A percentile compares a stretch with the other conserved stretches of the same genome.
Evolutionary conservation across 345 rosid species (phyloP).

Genomic region (Rhodamnia rubescens): DNA sequence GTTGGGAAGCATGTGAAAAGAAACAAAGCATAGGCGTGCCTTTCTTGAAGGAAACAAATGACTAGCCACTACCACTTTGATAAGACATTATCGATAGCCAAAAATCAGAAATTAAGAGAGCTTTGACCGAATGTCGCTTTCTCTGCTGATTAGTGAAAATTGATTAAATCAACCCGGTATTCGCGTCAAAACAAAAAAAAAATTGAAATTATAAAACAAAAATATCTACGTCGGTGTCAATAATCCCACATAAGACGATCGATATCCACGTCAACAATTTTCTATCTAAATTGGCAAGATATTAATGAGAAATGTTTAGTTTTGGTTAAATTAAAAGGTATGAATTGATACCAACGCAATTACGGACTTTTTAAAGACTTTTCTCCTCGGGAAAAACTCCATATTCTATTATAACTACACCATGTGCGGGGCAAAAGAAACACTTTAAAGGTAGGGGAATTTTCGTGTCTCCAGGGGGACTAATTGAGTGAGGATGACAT

Average conservation of each 20-base stretch:
- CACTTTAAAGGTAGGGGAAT: not conserved
- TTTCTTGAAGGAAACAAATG: constrained; percentile 17
- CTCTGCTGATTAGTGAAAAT: not conserved
- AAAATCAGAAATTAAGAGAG: constrained; percentile 2
- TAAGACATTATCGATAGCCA: constrained; percentile 1
- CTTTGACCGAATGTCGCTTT: constrained; percentile 28
- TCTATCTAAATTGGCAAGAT: too few species aligned
- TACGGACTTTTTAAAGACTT: too few species aligned
- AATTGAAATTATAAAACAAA: too few species aligned
- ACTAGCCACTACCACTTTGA: not conserved
- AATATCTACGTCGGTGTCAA: too few species aligned
- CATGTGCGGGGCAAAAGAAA: not conserved
- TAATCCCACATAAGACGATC: rapidly evolving
- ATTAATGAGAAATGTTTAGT: too few species aligned
- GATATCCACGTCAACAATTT: too few species aligned
- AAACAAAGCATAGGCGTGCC: constrained; percentile 5
- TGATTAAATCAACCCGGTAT: too few species aligned
- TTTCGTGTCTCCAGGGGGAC: not conserved
- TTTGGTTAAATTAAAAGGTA: too few species aligned
- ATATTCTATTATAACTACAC: not conserved
- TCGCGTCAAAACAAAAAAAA: too few species aligned
- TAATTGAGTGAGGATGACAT: not conserved
- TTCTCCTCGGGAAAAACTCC: not conserved
- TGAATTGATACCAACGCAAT: too few species aligned
- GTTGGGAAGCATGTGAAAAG: constrained; percentile 24